Conservation (phyloP, 352 stramenopile genomes). For the Phytopythium ostracodes region DNA sequence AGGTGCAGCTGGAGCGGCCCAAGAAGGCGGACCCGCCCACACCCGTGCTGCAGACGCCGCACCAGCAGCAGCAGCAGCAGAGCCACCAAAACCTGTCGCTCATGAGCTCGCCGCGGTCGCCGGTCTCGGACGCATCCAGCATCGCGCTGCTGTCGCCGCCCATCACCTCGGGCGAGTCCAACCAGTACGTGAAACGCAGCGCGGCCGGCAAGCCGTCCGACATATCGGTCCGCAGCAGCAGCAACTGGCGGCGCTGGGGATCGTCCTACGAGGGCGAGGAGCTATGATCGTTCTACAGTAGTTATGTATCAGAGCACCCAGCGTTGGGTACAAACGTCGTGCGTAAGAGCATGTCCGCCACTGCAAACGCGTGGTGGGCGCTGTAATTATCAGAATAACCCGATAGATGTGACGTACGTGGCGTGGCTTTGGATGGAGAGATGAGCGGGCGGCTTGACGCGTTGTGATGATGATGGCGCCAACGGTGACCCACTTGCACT, state of each 20-base stretch:
- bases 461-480: too few species aligned
- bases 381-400: not conserved
- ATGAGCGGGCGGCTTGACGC: too few species aligned
- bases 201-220: conserved; percentile 19
- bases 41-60: conserved; percentile 20
- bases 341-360: too few species aligned
- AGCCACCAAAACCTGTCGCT: conserved; percentile 22
- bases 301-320: too few species aligned
- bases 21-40: conserved; percentile 21
- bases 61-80: conserved; percentile 15
- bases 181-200: conserved; percentile 19
- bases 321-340: not conserved
- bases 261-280: conserved; percentile 27
- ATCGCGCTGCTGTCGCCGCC: conserved; percentile 57
- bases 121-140: conserved; percentile 49
- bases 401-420: not conserved
- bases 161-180: conserved; percentile 24
- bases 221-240: conserved; percentile 4
- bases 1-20: conserved; percentile 8
- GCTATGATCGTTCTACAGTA: conserved; percentile 14
- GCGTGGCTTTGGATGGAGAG: too few species aligned
- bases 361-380: too few species aligned
- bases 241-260: conserved; percentile 29
- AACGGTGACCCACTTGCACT: not conserved
- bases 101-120: conserved; percentile 56